These are phyloP conservation scores for Xylariaceae sp. DNA, from an alignment of 2,329 filamentous ascomycete genomes.

Conservation along the genomic window DNA sequence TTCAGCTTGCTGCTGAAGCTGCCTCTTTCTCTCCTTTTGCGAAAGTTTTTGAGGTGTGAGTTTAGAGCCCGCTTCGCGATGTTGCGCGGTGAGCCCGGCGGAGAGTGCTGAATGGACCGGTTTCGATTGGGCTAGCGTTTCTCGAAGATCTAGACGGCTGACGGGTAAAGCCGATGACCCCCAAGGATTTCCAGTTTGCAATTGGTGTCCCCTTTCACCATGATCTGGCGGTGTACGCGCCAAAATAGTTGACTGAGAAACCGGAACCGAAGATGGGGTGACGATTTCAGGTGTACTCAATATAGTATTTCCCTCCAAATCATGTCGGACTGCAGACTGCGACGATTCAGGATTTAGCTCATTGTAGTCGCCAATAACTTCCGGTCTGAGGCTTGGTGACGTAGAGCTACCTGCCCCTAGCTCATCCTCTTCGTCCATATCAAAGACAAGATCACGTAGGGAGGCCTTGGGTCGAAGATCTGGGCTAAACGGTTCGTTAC, in stretches of 20 bases:
- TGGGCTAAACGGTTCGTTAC: constrained; percentile 61
- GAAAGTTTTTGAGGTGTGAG: constrained; percentile 61
- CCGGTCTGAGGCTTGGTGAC: constrained; percentile 27
- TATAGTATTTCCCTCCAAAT: constrained; percentile 37
- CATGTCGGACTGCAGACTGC: constrained; percentile 37
- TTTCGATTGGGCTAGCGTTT: constrained; percentile 65
- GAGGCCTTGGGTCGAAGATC: constrained; percentile 65
- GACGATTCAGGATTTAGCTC: constrained; percentile 33
- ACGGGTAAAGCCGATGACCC: constrained; percentile 48
- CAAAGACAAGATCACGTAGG: constrained; percentile 76
- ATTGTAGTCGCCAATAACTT: constrained; percentile 15
- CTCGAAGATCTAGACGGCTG: constrained; percentile 66
- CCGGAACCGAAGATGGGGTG: constrained; percentile 16
- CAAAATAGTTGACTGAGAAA: constrained; percentile 5
- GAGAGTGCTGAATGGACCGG: constrained; percentile 50
- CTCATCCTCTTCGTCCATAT: constrained; percentile 80
- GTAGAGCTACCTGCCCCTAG: constrained; percentile 32
- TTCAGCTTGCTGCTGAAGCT: constrained; percentile 63
- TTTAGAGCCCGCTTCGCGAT: constrained; percentile 39
- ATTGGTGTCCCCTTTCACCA: constrained; percentile 16
- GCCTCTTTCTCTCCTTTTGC: constrained; percentile 86
- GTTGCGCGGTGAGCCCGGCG: constrained; percentile 50
- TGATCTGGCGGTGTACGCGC: constrained; percentile 13
- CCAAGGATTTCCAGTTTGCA: constrained; percentile 44
- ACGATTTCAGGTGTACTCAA: constrained; percentile 13